Percentiles rank a stretch among this genome's conserved stretches.
These are phyloP conservation scores for Thermothielavioides terrestris DNA, from an alignment of 495 filamentous ascomycete genomes.

Conservation along the genomic window DNA sequence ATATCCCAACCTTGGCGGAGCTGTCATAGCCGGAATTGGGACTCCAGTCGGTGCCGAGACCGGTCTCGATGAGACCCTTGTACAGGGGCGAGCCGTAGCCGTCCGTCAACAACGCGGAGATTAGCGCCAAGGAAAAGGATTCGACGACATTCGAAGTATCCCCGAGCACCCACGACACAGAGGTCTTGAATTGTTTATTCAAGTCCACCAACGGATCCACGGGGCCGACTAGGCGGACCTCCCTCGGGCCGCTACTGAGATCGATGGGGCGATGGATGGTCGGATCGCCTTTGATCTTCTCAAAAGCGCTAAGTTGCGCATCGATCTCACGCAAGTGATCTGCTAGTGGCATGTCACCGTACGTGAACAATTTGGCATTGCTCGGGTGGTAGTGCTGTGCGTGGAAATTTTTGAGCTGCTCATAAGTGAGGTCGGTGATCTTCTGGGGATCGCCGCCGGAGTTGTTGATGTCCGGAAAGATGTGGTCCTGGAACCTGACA, in stretches of 20 bases:
- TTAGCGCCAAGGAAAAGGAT: slow-evolving; percentile 70
- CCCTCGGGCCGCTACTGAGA: slow-evolving; percentile 55
- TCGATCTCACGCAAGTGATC: slow-evolving; percentile 74
- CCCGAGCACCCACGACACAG: slow-evolving; percentile 83
- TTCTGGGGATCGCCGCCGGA: slow-evolving; percentile 92
- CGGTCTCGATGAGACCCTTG: slow-evolving; percentile 79
- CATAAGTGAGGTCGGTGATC: slow-evolving; percentile 88
- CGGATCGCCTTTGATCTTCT: slow-evolving; percentile 56
- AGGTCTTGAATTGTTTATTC: slow-evolving; percentile 86
- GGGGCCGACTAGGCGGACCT: slow-evolving; percentile 67
- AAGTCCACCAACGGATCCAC: slow-evolving; percentile 79
- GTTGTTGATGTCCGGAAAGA: slow-evolving; percentile 88
- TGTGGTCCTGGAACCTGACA: slow-evolving; percentile 86
- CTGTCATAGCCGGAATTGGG: slow-evolving; percentile 88
- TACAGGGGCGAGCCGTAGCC: slow-evolving; percentile 95
- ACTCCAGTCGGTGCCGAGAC: slow-evolving; percentile 84
- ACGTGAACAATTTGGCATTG: slow-evolving; percentile 90
- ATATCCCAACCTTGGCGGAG: slow-evolving; percentile 65
- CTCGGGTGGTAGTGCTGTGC: slow-evolving; percentile 91
- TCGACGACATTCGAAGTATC: slow-evolving; percentile 74
- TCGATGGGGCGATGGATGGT: slow-evolving; percentile 69
- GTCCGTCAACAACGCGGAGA: slow-evolving; percentile 76
- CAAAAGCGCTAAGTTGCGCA: slow-evolving; percentile 60
- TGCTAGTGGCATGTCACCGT: slow-evolving; percentile 80
- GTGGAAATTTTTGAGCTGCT: slow-evolving; percentile 79